Evolutionary conservation across 306 rosid genomes (phyloP).

Genomic region (Cyclanthera cordifolia): DNA sequence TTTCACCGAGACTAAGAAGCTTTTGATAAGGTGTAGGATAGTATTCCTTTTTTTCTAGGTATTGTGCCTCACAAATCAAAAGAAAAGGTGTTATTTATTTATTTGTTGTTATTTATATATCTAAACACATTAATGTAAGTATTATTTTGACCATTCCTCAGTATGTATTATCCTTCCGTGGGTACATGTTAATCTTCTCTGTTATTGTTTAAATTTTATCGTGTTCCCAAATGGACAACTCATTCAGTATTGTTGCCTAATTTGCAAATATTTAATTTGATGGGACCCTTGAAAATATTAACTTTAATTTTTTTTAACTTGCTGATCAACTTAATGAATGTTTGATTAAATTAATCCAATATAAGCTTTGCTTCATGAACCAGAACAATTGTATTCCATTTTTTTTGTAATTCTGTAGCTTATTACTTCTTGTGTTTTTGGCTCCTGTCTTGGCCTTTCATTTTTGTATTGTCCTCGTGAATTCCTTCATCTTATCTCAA

Average conservation of each 20-base stretch:
- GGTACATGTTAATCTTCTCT: neutral
- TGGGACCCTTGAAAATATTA: neutral
- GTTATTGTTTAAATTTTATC: neutral
- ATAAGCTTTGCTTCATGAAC: too few relatives aligned
- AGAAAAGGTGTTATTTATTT: neutral
- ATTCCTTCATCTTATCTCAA: neutral
- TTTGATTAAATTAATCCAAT: neutral
- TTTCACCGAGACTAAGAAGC: neutral
- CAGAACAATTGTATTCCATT: neutral
- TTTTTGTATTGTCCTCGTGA: neutral
- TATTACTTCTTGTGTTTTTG: neutral
- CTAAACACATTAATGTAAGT: neutral
- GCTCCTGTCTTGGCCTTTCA: neutral
- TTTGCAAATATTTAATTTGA: neutral
- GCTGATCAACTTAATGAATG: neutral
- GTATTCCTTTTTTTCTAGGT: neutral
- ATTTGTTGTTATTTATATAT: neutral
- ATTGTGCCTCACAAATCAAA: neutral
- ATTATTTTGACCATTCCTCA: neutral
- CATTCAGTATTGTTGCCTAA: neutral
- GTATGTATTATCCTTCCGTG: neutral
- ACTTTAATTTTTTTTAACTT: neutral
- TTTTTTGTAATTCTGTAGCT: neutral
- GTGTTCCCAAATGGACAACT: neutral
- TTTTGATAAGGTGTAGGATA: neutral